Evolutionary conservation across 805 yeast species (phyloP).

Genomic region (Yamadazyma paraphyllophila): DNA sequence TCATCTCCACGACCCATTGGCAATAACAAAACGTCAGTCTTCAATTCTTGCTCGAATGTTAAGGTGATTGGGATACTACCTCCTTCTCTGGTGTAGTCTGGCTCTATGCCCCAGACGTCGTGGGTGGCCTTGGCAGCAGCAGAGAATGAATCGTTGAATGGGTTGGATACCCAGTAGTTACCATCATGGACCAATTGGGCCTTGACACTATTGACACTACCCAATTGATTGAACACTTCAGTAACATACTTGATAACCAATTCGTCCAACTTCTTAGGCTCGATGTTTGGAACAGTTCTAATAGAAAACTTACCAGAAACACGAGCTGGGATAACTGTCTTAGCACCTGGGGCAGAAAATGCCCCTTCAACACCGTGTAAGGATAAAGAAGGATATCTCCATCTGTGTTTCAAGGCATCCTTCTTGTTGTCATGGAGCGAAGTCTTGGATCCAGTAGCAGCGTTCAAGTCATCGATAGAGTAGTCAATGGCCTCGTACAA

Average conservation of each 20-base stretch:
- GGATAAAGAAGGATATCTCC: constrained; percentile 97
- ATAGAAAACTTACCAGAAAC: constrained; percentile 94
- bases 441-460: constrained; percentile 86
- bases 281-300: constrained; percentile 95
- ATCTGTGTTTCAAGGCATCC: constrained; percentile 92
- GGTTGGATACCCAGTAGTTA: constrained; percentile 93
- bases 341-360: constrained; percentile 91
- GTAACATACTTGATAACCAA: constrained; percentile 71
- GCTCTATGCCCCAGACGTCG: constrained; percentile 91
- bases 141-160: constrained; percentile 85
- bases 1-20: constrained; percentile 99
- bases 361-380: constrained; percentile 98
- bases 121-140: constrained; percentile 95
- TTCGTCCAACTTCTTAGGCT: constrained; percentile 72
- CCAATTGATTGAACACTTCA: constrained; percentile 60
- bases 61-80: constrained; percentile 98
- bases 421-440: constrained; percentile 74
- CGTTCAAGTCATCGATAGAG: constrained; percentile 77
- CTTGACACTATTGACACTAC: constrained; percentile 71
- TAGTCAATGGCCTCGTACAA: constrained; percentile 86
- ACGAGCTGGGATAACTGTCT: constrained; percentile 95
- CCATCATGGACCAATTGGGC: constrained; percentile 91
- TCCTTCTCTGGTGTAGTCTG: constrained; percentile 98
- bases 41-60: constrained; percentile 84
- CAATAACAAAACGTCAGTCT: constrained; percentile 80